Evolutionary conservation across 2,329 filamentous ascomycete genomes (phyloP).

Genomic region (Fusarium chuoi): DNA sequence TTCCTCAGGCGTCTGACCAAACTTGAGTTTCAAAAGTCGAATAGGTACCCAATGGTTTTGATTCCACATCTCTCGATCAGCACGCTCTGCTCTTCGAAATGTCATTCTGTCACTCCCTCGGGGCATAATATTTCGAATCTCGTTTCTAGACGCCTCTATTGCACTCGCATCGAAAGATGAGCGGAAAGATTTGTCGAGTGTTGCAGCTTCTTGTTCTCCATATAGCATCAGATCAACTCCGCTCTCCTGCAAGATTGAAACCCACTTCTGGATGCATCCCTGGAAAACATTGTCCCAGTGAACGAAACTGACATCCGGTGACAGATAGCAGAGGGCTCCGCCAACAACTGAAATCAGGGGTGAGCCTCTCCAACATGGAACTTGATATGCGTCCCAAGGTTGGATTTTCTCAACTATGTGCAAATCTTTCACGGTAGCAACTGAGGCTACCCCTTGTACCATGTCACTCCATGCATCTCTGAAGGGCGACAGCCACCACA

Average conservation of each 20-base stretch:
- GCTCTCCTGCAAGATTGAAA: neutral
- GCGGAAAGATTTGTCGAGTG: no score
- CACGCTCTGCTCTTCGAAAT: neutral
- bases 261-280: constrained; percentile 28
- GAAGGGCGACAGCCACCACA: no score
- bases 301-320: neutral
- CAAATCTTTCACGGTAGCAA: constrained; percentile 3
- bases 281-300: constrained; percentile 40
- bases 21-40: constrained; percentile 30
- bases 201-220: no score
- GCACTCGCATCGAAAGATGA: constrained; percentile 34
- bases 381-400: constrained; percentile 36
- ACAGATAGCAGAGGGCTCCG: constrained; percentile 42
- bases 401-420: constrained; percentile 28
- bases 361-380: constrained; percentile 39
- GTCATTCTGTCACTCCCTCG: no score
- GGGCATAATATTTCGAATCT: no score
- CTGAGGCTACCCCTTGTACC: no score
- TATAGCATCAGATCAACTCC: constrained; percentile 41
- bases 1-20: constrained; percentile 12
- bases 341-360: constrained; percentile 41
- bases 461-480: no score
- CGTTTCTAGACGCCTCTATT: constrained; percentile 18
- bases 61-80: neutral
- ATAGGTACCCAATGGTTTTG: constrained; percentile 39